These are phyloP conservation scores for Lepraria neglecta DNA, from an alignment of 495 filamentous ascomycete genomes.

Conservation along the genomic window DNA sequence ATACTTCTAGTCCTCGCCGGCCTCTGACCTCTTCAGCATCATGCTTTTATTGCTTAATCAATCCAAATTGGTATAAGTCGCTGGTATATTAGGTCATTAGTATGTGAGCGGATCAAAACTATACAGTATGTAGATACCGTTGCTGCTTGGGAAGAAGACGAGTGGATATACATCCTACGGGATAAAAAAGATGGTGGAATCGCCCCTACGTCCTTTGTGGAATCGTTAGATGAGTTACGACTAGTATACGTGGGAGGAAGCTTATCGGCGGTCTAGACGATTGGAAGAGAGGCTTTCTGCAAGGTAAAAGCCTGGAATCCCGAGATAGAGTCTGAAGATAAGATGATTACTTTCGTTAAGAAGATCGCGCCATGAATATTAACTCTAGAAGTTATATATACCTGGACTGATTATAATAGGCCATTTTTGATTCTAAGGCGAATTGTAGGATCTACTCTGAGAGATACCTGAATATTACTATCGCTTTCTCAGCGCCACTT, in stretches of 20 bases:
- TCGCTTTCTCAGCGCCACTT: constrained; percentile 28
- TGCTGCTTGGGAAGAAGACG: constrained; percentile 8
- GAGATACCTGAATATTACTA: constrained; percentile 33
- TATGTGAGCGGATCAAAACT: constrained; percentile 10
- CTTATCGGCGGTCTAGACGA: constrained; percentile 13
- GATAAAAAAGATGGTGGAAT: neutral
- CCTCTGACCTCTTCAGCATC: neutral
- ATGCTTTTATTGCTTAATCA: constrained; percentile 6
- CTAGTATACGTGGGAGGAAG: constrained; percentile 11
- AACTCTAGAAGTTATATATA: constrained; percentile 29
- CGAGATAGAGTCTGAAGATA: neutral
- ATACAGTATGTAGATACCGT: neutral
- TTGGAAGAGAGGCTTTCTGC: constrained; percentile 12
- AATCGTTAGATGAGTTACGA: neutral
- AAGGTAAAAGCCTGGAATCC: constrained; percentile 13
- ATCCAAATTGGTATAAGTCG: constrained; percentile 6
- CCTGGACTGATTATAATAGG: constrained; percentile 33
- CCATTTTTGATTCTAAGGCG: constrained; percentile 35
- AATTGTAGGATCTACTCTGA: constrained; percentile 31
- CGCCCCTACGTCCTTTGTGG: neutral
- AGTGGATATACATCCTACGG: constrained; percentile 2
- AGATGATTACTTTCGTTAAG: constrained; percentile 6
- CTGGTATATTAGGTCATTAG: constrained; percentile 3
- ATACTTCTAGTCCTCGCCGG: neutral
- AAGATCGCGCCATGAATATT: constrained; percentile 26